Evolutionary conservation across 179 eudicot genomes (phyloP), one percentile per base, ranked within the genome.

Genomic region (Nepenthes alata): DNA sequence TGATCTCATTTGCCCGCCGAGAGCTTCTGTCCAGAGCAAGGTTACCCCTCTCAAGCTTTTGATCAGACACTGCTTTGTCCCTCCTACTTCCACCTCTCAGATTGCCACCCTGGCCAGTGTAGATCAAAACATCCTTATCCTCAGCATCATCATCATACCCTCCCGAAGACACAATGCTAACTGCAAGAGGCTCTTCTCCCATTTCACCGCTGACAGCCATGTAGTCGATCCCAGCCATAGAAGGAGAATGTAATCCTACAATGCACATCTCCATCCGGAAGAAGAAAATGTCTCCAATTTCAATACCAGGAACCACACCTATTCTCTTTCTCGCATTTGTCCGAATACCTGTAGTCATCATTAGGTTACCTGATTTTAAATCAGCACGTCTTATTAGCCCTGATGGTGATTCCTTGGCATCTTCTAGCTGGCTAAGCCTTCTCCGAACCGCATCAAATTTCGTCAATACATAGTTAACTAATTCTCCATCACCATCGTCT

Each of bases 171-270:
- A 83, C 87, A 57, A 83, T 71, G 65, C 84, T 80, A 4, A 83
- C 78, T 47, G 87, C 87, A 3, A 82, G 25, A 37, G 82, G 82
- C 53, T 80, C 87, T 39, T 77, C 82, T 63, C 70, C 74, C 25
- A 2, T 48, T 39, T 67, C 69, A 35, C 66, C 15, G 60, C 59
- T 80, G 35, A 75, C 56, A 51, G 62, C 56, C 71, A 83, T 62
- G 47, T 77, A 83, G 68, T 83, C 87, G n/a, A 83, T 83, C 56
- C 87, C 87, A 34, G 75, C 84, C 87, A 83, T 83, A 47, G 76
- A 72, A 3, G 82, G 87, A 25, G 87, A 78, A 56, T 83, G 87
- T 56, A 85, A 38, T 56, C 90, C 90, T 16, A 75, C 80, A 34
- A 80, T 34, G 64, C 90, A 85, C 47, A 85, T 8, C 62, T 85